Evolutionary conservation across 805 yeast species (phyloP).

Genomic region (Teunomyces pallodes): DNA sequence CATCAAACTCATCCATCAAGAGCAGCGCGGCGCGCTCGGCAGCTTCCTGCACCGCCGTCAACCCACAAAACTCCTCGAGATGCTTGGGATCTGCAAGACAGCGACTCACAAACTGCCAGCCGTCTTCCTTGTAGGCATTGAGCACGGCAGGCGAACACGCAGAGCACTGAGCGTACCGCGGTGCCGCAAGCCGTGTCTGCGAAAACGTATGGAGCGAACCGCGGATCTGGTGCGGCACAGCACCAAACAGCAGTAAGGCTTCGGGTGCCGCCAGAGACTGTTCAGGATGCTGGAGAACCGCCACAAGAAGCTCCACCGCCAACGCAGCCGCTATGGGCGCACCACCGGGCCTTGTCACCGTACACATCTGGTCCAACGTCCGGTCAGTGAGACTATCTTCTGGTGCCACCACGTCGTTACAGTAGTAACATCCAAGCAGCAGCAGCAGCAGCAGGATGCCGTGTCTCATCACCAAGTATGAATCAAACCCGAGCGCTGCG

Average conservation of each 20-base stretch:
- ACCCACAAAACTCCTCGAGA: conserved; percentile 78
- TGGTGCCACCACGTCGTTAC: conserved; percentile 96
- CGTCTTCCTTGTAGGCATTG: conserved; percentile 45
- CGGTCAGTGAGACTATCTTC: conserved; percentile 81
- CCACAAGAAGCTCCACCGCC: conserved; percentile 80
- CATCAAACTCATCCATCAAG: conserved; percentile 31
- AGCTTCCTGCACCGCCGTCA: conserved; percentile 65
- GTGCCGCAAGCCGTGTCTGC: conserved; percentile 64
- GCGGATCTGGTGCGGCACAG: conserved; percentile 84
- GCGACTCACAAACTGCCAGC: conserved; percentile 78
- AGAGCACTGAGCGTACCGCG: conserved; percentile 75
- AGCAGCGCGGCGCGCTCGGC: conserved; percentile 54
- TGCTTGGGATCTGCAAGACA: conserved; percentile 67
- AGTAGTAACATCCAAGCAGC: conserved; percentile 84
- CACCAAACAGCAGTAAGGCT: conserved; percentile 53
- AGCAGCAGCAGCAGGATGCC: conserved; percentile 37
- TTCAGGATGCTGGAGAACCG: conserved; percentile 65
- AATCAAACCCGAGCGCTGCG: conserved; percentile 94
- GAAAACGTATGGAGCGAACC: conserved; percentile 74
- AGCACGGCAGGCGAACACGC: conserved; percentile 75
- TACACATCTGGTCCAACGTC: conserved; percentile 96
- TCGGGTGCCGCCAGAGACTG: conserved; percentile 41
- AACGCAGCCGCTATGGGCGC: conserved; percentile 83
- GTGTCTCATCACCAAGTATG: conserved; percentile 91
- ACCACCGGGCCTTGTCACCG: conserved; percentile 96